Percentiles rank a stretch among this genome's conserved stretches.
These are phyloP conservation scores for Drechslerella dactyloides DNA, from an alignment of 2,329 filamentous ascomycete genomes.

Conservation along the genomic window DNA sequence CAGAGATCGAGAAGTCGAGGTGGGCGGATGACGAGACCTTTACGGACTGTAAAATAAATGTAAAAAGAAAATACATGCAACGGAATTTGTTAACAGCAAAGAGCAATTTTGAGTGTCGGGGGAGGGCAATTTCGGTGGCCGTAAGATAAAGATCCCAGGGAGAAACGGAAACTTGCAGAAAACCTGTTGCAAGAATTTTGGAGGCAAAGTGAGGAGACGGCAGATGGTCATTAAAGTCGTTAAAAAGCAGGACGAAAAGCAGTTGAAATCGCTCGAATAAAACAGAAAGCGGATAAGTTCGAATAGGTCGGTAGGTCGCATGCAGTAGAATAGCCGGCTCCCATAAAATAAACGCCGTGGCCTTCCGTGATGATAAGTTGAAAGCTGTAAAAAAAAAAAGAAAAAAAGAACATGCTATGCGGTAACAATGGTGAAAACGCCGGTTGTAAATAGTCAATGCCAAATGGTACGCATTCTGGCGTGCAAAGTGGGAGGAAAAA, in stretches of 20 bases:
- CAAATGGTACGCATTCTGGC: not conserved
- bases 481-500: not conserved
- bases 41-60: conserved; percentile 9
- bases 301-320: not conserved
- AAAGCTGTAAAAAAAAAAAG: conserved; percentile 15
- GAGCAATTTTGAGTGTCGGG: conserved; percentile 14
- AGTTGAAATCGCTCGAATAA: conserved; percentile 22
- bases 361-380: conserved; percentile 25
- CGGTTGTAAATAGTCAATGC: not conserved
- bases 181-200: conserved; percentile 22
- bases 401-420: conserved; percentile 12
- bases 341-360: conserved; percentile 36
- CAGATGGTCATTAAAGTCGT: conserved; percentile 46
- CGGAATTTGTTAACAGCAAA: conserved; percentile 8
- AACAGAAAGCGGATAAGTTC: conserved; percentile 4
- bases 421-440: conserved; percentile 10
- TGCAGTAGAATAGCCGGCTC: conserved; percentile 38
- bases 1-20: conserved; percentile 6
- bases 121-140: conserved; percentile 14
- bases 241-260: conserved; percentile 15
- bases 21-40: not conserved
- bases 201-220: conserved; percentile 6
- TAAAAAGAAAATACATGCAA: conserved; percentile 16
- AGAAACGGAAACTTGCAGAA: conserved; percentile 17
- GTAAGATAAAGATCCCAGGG: not conserved